These are phyloP conservation scores for Zygosaccharomyces siamensis DNA, from an alignment of 805 yeast species.

Conservation along the genomic window DNA sequence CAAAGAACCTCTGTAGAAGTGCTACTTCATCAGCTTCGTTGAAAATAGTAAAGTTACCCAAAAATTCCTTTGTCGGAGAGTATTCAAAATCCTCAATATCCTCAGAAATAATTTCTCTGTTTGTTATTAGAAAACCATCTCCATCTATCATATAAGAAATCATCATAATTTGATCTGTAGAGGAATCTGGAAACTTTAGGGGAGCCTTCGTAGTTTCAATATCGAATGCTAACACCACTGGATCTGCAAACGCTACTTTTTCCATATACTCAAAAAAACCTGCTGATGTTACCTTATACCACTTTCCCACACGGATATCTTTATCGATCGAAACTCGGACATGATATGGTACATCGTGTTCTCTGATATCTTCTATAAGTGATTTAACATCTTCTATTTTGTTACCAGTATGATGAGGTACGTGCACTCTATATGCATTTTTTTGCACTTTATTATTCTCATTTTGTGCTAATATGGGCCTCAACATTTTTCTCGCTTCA, in stretches of 20 bases:
- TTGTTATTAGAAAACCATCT: constrained; percentile 89
- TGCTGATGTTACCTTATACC: constrained; percentile 77
- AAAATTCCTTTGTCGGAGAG: constrained; percentile 94
- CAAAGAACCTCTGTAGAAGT: constrained; percentile 71
- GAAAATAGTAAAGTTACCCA: constrained; percentile 83
- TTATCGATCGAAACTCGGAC: constrained; percentile 93
- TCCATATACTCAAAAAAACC: constrained; percentile 54
- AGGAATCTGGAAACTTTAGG: constrained; percentile 88
- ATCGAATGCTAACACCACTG: constrained; percentile 93
- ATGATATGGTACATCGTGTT: constrained; percentile 94
- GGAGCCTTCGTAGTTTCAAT: constrained; percentile 97
- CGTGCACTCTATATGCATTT: constrained; percentile 48
- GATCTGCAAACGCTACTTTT: constrained; percentile 92
- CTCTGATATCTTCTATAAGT: constrained; percentile 72
- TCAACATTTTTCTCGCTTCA: constrained; percentile 63
- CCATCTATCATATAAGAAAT: constrained; percentile 99
- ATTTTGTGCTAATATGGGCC: constrained; percentile 69
- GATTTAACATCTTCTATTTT: constrained; percentile 53
- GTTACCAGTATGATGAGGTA: constrained; percentile 19
- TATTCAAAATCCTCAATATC: constrained; percentile 97
- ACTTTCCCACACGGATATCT: constrained; percentile 85
- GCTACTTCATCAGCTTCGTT: constrained; percentile 84
- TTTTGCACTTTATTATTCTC: constrained; percentile 54
- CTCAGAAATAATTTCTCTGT: constrained; percentile 87
- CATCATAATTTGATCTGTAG: constrained; percentile 94